Percentiles rank a stretch among this genome's conserved stretches.
These are phyloP conservation scores for Eucalyptus paniculata DNA, from an alignment of 345 rosid species.

Conservation along the genomic window DNA sequence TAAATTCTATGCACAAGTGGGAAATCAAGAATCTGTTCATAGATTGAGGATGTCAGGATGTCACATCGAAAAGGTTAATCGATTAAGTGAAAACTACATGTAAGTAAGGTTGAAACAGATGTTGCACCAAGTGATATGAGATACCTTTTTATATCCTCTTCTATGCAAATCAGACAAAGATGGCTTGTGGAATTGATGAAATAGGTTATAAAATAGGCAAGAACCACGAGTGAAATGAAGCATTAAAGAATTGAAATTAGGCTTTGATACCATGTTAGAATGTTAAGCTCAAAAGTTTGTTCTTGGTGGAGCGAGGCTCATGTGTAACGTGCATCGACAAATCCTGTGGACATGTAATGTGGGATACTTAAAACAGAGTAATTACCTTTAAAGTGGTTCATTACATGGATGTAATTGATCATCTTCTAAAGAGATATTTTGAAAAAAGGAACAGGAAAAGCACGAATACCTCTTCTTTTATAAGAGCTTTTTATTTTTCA, in stretches of 20 bases:
- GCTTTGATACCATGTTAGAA: neutral
- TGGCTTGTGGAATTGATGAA: neutral
- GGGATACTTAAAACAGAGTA: neutral
- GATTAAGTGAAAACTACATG: neutral
- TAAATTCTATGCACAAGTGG: neutral
- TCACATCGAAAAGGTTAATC: neutral
- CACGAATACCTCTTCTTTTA: neutral
- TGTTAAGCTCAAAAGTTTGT: neutral
- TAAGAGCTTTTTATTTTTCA: neutral
- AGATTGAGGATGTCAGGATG: neutral
- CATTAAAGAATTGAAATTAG: neutral
- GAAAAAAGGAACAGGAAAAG: neutral
- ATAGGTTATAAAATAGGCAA: neutral
- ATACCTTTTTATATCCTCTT: neutral
- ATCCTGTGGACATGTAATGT: neutral
- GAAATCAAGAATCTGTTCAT: neutral
- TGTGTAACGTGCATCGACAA: neutral
- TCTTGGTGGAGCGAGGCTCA: neutral
- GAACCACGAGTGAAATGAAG: neutral
- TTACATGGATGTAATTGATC: neutral
- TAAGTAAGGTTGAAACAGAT: neutral
- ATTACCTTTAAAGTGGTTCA: neutral
- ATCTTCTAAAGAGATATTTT: neutral
- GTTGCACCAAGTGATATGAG: neutral
- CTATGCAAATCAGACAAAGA: neutral